Evolutionary conservation across 2,329 filamentous ascomycete species (phyloP), one percentile per base, ranked within the genome.

Genomic region (Hymenoscyphus infarciens): DNA sequence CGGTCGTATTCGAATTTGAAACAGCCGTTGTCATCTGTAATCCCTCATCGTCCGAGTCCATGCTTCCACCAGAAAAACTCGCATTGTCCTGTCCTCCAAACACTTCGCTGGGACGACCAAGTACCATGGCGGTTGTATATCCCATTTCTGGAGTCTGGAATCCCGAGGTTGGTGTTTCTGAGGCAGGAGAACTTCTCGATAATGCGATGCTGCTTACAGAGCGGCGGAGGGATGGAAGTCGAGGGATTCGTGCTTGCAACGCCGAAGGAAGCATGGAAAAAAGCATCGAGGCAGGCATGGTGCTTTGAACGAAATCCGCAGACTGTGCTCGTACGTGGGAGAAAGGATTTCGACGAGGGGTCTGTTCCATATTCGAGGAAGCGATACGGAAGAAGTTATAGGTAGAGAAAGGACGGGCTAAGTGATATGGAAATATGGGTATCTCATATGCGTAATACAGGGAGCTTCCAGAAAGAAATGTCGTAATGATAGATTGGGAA

Each of bases 251-350:
- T 39, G 77, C 80, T 68, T 82, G 80, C 5, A 87, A 75, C 4
- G 82, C 77, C 1, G 77, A 75, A 3, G 84, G 83, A 7, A 86
- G 78, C 62, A 86, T 78, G 5, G 79, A 77, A 71, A 82, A 83
- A 16, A 86, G 75, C 63, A 80, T 79, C 25, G 81, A 82, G 55
- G 79, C 74, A 49, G 67, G 57, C 13, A 15, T 56, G 8, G 35
- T 45, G 31, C 25, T 35, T 31, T 19, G 38, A 10, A 56, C 29
- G 42, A 66, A 65, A 19, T 69, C 64, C 19, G 66, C 57, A 3
- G 57, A 60, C 27, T 60, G 42, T 39, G 57, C 33, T 27, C 57
- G 57, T 53, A 19, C 29, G 19, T 60, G 45, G 19, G 42, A 35
- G 27, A 15, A 38, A n/a, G 38, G 33, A 33, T 15, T 52, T n/a